A percentile compares a stretch with the other conserved stretches of the same genome.
phyloP scores from a whole-genome alignment of 345 rosid genomes.

The Aquilaria malaccensis region DNA sequence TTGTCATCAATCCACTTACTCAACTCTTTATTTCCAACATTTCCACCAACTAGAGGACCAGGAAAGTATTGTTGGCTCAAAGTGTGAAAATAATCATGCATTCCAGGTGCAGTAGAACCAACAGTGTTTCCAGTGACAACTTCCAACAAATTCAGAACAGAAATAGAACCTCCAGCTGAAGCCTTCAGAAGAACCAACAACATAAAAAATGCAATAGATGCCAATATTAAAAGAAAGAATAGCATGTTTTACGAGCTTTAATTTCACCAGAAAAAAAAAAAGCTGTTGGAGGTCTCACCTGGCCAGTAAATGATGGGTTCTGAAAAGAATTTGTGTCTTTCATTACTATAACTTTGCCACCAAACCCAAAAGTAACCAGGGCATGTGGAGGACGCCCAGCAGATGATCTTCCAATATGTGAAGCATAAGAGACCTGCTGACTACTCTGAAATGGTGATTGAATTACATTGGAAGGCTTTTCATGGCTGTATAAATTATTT shows the following conservation, averaged over 20 bases:
- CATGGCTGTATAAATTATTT: slow-evolving; percentile 34
- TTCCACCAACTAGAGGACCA: slow-evolving; percentile 95
- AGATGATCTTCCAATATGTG: slow-evolving; percentile 55
- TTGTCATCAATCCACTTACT: slow-evolving; percentile 95
- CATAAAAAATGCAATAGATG: background rate
- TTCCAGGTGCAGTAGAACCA: slow-evolving; percentile 36
- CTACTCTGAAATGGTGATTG: slow-evolving; percentile 51
- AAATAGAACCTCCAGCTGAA: slow-evolving; percentile 38
- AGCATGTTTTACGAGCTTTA: too few relatives aligned
- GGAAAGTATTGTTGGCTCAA: slow-evolving; percentile 75
- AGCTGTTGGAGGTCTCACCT: slow-evolving; percentile 39
- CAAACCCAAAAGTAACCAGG: slow-evolving; percentile 88
- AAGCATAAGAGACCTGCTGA: slow-evolving; percentile 48
- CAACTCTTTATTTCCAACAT: slow-evolving; percentile 82
- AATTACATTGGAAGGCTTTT: slow-evolving; percentile 27
- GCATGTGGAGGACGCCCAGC: slow-evolving; percentile 96
- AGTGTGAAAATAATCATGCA: slow-evolving; percentile 52
- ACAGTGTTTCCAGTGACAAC: slow-evolving; percentile 39
- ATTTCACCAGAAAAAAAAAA: background rate
- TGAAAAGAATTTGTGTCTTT: slow-evolving; percentile 42
- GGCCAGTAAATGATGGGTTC: slow-evolving; percentile 49
- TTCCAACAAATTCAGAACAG: slow-evolving; percentile 76
- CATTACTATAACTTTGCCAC: slow-evolving; percentile 87
- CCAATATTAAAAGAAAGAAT: background rate
- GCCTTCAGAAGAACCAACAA: slow-evolving; percentile 38